phyloP scores from a whole-genome alignment of 768 basidiomycete genomes.

The Chlorophyllum brunneum region DNA sequence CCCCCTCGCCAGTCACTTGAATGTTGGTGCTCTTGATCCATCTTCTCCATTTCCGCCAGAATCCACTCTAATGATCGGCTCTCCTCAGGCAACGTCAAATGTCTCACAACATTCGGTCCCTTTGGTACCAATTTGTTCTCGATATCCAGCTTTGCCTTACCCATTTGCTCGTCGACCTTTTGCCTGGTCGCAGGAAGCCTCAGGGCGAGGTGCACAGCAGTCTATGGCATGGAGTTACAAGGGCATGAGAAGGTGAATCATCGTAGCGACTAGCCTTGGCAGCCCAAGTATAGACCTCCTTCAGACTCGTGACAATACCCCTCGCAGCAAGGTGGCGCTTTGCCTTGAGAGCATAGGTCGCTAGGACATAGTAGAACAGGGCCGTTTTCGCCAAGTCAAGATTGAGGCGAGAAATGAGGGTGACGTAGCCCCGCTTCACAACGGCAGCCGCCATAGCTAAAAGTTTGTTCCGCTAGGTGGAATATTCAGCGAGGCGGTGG shows the following conservation, averaged over 20 bases:
- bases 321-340: constrained; percentile 64
- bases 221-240: background rate
- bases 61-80: constrained; percentile 75
- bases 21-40: constrained; percentile 57
- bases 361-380: constrained; percentile 56
- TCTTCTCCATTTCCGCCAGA: constrained; percentile 69
- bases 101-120: constrained; percentile 56
- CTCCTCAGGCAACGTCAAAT: constrained; percentile 60
- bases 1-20: constrained; percentile 61
- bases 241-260: background rate
- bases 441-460: background rate
- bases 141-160: constrained; percentile 58
- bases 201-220: constrained; percentile 48
- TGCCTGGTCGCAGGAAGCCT: constrained; percentile 56
- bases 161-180: constrained; percentile 63
- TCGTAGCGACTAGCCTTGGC: constrained; percentile 37
- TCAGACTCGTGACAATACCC: constrained; percentile 44
- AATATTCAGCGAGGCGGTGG: background rate
- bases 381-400: constrained; percentile 51
- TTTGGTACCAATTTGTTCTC: constrained; percentile 66
- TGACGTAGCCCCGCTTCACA: background rate
- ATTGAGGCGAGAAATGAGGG: constrained; percentile 13
- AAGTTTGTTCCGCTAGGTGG: background rate
- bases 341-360: constrained; percentile 46
- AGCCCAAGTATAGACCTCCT: constrained; percentile 52